Evolutionary conservation across 2,329 filamentous ascomycete genomes (phyloP).

Genomic region (Penicillium sp.): DNA sequence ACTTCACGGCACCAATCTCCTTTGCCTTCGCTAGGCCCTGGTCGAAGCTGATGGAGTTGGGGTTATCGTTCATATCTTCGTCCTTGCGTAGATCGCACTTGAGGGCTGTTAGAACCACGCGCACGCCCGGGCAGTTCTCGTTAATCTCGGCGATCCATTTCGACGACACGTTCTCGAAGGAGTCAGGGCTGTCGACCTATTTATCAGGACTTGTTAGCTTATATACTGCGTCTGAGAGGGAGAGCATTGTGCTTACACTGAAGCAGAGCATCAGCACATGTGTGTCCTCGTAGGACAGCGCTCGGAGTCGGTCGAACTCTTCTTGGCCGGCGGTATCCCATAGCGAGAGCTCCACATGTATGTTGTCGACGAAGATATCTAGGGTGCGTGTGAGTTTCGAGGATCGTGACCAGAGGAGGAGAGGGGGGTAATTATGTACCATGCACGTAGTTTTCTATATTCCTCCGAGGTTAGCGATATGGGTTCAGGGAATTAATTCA

Average conservation of each 20-base stretch:
- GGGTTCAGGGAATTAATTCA: not conserved
- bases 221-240: not conserved
- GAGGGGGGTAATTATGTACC: constrained; percentile 52
- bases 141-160: constrained; percentile 99
- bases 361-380: constrained; percentile 98
- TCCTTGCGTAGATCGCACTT: constrained; percentile 94
- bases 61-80: constrained; percentile 67
- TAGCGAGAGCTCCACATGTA: constrained; percentile 93
- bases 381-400: constrained; percentile 21
- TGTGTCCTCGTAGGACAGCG: constrained; percentile 95
- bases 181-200: constrained; percentile 86
- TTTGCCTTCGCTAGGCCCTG: constrained; percentile 87
- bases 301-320: constrained; percentile 95
- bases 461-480: constrained; percentile 11
- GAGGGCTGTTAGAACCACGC: constrained; percentile 88
- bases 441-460: constrained; percentile 90
- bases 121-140: constrained; percentile 94
- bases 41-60: constrained; percentile 74
- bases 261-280: constrained; percentile 99
- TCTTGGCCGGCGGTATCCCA: constrained; percentile 99
- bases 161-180: constrained; percentile 94
- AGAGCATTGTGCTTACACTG: constrained; percentile 55
- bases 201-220: not conserved
- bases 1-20: constrained; percentile 86
- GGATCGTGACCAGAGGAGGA: not conserved